These are phyloP conservation scores for Solanum clarkiae DNA, from an alignment of 257 asterid genomes.

Conservation along the genomic window DNA sequence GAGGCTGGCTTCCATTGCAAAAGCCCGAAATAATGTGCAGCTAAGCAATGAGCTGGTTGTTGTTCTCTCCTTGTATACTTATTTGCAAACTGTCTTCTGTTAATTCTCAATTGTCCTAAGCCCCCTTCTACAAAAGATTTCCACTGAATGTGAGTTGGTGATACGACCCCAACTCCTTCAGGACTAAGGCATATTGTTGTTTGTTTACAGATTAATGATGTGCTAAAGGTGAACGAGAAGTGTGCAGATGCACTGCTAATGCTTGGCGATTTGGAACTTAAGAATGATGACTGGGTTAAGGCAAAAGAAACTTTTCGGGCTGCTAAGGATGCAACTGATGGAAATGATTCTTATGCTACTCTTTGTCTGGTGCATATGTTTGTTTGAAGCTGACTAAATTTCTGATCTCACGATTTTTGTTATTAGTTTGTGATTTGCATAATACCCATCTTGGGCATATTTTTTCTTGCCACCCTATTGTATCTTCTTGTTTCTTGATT, in stretches of 20 bases:
- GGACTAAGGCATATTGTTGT: background rate
- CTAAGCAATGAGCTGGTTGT: slow-evolving; percentile 80
- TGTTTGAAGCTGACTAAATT: background rate
- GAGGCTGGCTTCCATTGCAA: slow-evolving; percentile 95
- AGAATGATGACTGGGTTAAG: slow-evolving; percentile 99
- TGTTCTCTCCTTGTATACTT: slow-evolving; percentile 10
- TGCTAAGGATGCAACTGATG: slow-evolving; percentile 67
- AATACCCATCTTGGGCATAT: background rate
- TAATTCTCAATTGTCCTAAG: background rate
- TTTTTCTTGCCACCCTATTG: background rate
- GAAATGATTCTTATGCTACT: slow-evolving; percentile 88
- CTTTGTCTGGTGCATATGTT: slow-evolving; percentile 70
- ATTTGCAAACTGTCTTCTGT: background rate
- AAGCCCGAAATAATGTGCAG: slow-evolving; percentile 76
- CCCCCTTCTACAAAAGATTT: background rate
- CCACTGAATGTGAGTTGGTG: slow-evolving; percentile 1
- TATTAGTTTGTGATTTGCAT: background rate
- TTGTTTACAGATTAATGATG: slow-evolving; percentile 56
- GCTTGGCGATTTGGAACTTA: slow-evolving; percentile 98
- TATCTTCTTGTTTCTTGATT: background rate
- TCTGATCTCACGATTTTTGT: background rate
- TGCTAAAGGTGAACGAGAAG: slow-evolving; percentile 82
- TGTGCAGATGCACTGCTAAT: slow-evolving; percentile 82
- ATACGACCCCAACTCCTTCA: background rate
- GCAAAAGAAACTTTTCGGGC: slow-evolving; percentile 91